Percentiles rank a stretch among this genome's conserved stretches.
Conservation (phyloP, 306 rosid species). For the Albizia julibrissin region DNA sequence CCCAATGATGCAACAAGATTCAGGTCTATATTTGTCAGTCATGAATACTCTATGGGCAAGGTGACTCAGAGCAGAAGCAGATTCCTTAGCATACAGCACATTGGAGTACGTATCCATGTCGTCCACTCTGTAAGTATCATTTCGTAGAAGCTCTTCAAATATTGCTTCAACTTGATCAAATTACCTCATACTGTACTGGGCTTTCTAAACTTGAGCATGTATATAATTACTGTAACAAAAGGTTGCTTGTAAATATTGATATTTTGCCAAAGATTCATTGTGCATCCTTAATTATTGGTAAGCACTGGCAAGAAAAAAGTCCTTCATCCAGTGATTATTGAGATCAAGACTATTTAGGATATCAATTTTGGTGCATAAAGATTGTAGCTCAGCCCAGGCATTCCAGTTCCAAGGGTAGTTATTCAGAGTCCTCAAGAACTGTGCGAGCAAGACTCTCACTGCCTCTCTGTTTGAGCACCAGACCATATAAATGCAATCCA, state of each 20-base stretch:
- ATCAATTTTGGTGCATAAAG: conserved; percentile 74
- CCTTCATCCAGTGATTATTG: conserved; percentile 96
- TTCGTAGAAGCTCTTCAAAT: conserved; percentile 89
- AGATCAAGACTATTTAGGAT: conserved; percentile 75
- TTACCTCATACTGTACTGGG: conserved; percentile 86
- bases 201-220: conserved; percentile 95
- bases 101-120: conserved; percentile 99
- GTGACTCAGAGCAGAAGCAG: conserved; percentile 82
- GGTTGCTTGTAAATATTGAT: conserved; percentile 69
- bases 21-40: conserved; percentile 97
- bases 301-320: conserved; percentile 86
- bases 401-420: conserved; percentile 99
- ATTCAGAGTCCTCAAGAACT: conserved; percentile 86
- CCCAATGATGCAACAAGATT: conserved; percentile 96
- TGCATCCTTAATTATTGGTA: conserved; percentile 94
- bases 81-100: conserved; percentile 92
- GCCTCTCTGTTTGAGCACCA: conserved; percentile 91
- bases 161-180: conserved; percentile 94
- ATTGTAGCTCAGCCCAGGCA: conserved; percentile 95
- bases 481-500: conserved; percentile 84
- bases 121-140: conserved; percentile 93
- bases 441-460: conserved; percentile 75
- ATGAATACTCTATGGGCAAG: conserved; percentile 94
- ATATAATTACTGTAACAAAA: conserved; percentile 84
- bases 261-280: conserved; percentile 70